Conservation (phyloP, 1,139 yeast species). For the Candida freyschussii region DNA sequence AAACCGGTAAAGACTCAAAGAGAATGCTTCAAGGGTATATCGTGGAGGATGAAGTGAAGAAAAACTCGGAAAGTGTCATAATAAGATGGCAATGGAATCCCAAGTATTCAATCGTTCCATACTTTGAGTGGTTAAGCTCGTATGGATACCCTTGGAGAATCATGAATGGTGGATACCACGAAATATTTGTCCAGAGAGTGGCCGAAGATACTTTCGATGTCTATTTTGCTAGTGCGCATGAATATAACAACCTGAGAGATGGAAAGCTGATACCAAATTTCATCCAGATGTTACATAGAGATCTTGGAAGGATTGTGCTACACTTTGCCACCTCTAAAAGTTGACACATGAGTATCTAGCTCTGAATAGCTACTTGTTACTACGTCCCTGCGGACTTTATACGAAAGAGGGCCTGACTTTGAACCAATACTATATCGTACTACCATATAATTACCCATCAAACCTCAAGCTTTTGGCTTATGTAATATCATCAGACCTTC, state of each 20-base stretch:
- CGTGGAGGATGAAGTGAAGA: neutral
- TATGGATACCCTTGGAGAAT: slow-evolving; percentile 26
- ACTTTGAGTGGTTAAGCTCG: slow-evolving; percentile 15
- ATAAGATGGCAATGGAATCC: slow-evolving; percentile 11
- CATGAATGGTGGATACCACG: slow-evolving; percentile 24
- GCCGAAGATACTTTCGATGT: slow-evolving; percentile 13
- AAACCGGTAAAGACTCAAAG: neutral
- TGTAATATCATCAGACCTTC: too few relatives aligned
- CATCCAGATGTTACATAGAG: slow-evolving; percentile 15
- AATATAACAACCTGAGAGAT: slow-evolving; percentile 21
- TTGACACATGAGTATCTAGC: too few relatives aligned
- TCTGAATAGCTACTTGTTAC: too few relatives aligned
- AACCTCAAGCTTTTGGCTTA: too few relatives aligned
- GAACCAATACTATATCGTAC: too few relatives aligned
- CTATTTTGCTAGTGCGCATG: slow-evolving; percentile 18
- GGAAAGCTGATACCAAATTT: slow-evolving; percentile 21
- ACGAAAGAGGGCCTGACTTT: too few relatives aligned
- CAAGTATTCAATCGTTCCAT: slow-evolving; percentile 3
- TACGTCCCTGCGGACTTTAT: too few relatives aligned
- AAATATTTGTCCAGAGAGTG: slow-evolving; percentile 10
- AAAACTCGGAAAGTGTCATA: slow-evolving; percentile 2
- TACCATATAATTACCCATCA: slow-evolving; percentile 1
- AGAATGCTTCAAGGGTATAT: slow-evolving; percentile 1
- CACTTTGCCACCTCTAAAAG: slow-evolving; percentile 6
- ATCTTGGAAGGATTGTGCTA: slow-evolving; percentile 18